Percentiles rank a stretch among this genome's conserved stretches.
Conservation (phyloP, 1,139 yeast genomes). For the Hyphopichia pseudoburtonii region DNA sequence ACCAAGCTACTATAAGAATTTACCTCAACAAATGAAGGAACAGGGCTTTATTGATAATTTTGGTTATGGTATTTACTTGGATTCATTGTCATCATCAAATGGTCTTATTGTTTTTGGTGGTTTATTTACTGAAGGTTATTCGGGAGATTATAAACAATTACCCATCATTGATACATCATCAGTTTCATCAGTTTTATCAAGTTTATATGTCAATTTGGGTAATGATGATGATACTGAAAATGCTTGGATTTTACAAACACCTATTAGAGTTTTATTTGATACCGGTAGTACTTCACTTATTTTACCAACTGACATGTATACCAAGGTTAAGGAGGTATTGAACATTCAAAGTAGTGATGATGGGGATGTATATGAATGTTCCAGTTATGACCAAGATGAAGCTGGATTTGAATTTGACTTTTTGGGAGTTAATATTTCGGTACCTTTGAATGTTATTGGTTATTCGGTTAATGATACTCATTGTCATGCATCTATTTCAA, state of each 20-base stretch:
- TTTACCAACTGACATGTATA: conserved; percentile 4
- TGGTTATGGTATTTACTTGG: conserved; percentile 20
- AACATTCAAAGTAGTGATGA: not conserved
- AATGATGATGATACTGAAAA: not conserved
- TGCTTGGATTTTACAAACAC: conserved; percentile 6
- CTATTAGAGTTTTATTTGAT: conserved; percentile 5
- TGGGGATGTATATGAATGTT: conserved; percentile 4
- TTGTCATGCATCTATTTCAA: conserved; percentile 2
- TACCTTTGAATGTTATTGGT: conserved; percentile 3
- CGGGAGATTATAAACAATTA: conserved; percentile 11
- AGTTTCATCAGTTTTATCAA: conserved; percentile 4
- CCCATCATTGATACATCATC: conserved; percentile 4
- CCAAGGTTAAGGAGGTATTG: not conserved
- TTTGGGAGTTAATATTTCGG: conserved; percentile 4
- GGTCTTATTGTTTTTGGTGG: conserved; percentile 26
- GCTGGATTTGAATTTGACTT: conserved; percentile 4
- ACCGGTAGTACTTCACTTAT: conserved; percentile 5
- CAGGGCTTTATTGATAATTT: conserved; percentile 18
- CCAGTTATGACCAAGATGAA: not conserved
- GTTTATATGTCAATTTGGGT: conserved; percentile 2
- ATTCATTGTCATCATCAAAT: conserved; percentile 8
- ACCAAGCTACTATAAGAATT: conserved; percentile 12
- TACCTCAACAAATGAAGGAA: conserved; percentile 19
- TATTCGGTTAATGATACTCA: conserved; percentile 2
- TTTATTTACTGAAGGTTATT: conserved; percentile 20